These are phyloP conservation scores for Hydnum rufescens DNA, from an alignment of 768 basidiomycete species.

Conservation along the genomic window DNA sequence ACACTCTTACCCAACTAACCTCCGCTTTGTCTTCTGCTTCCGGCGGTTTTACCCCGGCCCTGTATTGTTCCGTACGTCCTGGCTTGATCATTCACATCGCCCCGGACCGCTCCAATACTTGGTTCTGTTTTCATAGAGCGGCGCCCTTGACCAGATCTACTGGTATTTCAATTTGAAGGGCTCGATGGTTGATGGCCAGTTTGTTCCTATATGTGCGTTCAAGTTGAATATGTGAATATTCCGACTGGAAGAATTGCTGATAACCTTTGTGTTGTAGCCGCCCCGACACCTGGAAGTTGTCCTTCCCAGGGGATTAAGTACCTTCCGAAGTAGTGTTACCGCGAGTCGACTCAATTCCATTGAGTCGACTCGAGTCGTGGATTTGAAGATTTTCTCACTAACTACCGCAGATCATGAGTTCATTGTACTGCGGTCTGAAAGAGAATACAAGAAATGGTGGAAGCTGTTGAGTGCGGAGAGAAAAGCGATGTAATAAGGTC, in stretches of 20 bases:
- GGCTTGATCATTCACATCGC: background rate
- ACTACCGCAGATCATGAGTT: too few relatives aligned
- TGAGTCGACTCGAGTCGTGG: too few relatives aligned
- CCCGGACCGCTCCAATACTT: background rate
- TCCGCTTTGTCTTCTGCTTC: background rate
- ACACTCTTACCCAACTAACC: constrained; percentile 33
- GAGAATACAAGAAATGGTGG: too few relatives aligned
- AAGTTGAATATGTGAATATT: too few relatives aligned
- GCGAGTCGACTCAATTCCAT: background rate
- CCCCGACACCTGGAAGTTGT: constrained; percentile 19
- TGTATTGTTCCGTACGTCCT: constrained; percentile 24
- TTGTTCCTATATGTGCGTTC: constrained; percentile 33
- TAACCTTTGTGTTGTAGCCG: constrained; percentile 1
- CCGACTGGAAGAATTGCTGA: background rate
- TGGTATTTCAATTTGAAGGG: constrained; percentile 13
- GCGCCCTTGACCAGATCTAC: background rate
- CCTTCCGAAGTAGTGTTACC: constrained; percentile 37
- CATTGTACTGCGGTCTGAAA: too few relatives aligned
- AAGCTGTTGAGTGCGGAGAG: too few relatives aligned
- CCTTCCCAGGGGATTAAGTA: constrained; percentile 39
- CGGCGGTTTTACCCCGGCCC: constrained; percentile 28
- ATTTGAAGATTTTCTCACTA: too few relatives aligned
- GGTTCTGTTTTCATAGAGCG: background rate
- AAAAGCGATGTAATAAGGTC: too few relatives aligned
- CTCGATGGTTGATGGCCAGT: constrained; percentile 44